Percentiles rank a stretch among this genome's conserved stretches.
Evolutionary conservation across 2,329 filamentous ascomycete species (phyloP).

Genomic region (Plenodomus lindquistii): DNA sequence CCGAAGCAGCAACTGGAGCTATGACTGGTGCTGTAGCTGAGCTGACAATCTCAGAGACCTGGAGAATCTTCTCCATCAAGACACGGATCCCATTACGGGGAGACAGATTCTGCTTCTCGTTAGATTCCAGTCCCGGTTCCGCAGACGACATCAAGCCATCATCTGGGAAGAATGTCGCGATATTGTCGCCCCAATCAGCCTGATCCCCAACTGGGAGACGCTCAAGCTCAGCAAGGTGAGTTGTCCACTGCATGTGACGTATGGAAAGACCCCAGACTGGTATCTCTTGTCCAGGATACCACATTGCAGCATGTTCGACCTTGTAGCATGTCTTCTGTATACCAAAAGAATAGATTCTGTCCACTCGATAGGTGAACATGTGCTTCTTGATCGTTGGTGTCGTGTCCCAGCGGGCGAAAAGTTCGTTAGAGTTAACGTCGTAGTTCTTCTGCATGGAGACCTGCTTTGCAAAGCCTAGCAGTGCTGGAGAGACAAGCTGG

Average conservation of each 20-base stretch:
- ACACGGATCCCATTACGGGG: constrained; percentile 26
- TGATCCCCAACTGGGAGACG: constrained; percentile 22
- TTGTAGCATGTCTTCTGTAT: constrained; percentile 33
- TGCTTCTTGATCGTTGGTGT: constrained; percentile 17
- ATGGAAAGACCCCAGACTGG: constrained; percentile 39
- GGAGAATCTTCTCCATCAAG: constrained; percentile 28
- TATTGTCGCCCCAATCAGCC: constrained; percentile 25
- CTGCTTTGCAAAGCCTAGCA: constrained; percentile 27
- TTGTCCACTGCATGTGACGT: constrained; percentile 36
- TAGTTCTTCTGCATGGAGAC: constrained; percentile 22
- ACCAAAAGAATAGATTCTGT: constrained; percentile 37
- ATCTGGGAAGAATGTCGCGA: constrained; percentile 33
- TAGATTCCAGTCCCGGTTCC: neutral
- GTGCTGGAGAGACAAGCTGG: constrained; percentile 23
- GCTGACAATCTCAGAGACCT: constrained; percentile 31
- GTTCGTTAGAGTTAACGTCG: constrained; percentile 11
- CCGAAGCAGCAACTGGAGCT: constrained; percentile 1
- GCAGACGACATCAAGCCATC: constrained; percentile 21
- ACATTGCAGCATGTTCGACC: constrained; percentile 31
- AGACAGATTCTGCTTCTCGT: constrained; percentile 8
- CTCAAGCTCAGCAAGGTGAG: constrained; percentile 32
- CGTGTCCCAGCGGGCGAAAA: constrained; percentile 25
- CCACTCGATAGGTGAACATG: constrained; percentile 19
- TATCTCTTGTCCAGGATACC: constrained; percentile 22
- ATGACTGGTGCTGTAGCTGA: no score